Evolutionary conservation across 1,139 yeast species (phyloP).

Genomic region (Meyerozyma elateridarum): DNA sequence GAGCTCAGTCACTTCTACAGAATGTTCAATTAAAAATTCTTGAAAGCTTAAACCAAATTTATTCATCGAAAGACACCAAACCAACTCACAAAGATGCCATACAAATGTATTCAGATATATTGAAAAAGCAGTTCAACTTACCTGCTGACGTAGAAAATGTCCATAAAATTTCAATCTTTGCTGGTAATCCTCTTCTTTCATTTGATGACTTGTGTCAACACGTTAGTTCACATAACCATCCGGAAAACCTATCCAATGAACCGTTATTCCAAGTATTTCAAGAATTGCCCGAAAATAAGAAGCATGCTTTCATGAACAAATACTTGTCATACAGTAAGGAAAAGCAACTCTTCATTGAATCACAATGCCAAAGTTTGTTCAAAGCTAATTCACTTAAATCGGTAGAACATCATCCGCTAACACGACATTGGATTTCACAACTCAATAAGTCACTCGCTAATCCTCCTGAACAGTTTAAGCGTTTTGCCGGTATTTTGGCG

Average conservation of each 20-base stretch:
- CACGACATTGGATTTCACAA: conserved; percentile 7
- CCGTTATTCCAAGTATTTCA: conserved; percentile 19
- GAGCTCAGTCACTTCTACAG: no score
- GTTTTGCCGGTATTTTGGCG: conserved; percentile 12
- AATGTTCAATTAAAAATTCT: conserved; percentile 3
- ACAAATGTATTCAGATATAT: conserved; percentile 6
- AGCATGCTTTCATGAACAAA: conserved; percentile 18
- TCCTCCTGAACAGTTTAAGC: conserved; percentile 14
- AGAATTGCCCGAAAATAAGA: conserved; percentile 8
- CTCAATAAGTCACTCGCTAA: conserved; percentile 6
- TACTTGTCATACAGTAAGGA: conserved; percentile 21
- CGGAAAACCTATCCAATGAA: conserved; percentile 3
- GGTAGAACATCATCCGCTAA: conserved; percentile 6
- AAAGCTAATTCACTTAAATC: conserved; percentile 8
- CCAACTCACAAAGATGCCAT: conserved; percentile 7
- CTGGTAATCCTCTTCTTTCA: conserved; percentile 17
- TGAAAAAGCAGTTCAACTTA: conserved; percentile 5
- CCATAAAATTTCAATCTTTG: conserved; percentile 16
- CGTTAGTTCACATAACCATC: conserved; percentile 16
- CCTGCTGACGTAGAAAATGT: neutral
- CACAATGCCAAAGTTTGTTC: conserved; percentile 17
- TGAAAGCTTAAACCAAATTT: conserved; percentile 2
- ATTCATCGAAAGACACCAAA: conserved; percentile 5
- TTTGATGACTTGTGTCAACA: conserved; percentile 19
- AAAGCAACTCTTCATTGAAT: conserved; percentile 26